These are phyloP conservation scores for Leucosporidium yakuticum DNA, from an alignment of 768 basidiomycete species.

Conservation along the genomic window DNA sequence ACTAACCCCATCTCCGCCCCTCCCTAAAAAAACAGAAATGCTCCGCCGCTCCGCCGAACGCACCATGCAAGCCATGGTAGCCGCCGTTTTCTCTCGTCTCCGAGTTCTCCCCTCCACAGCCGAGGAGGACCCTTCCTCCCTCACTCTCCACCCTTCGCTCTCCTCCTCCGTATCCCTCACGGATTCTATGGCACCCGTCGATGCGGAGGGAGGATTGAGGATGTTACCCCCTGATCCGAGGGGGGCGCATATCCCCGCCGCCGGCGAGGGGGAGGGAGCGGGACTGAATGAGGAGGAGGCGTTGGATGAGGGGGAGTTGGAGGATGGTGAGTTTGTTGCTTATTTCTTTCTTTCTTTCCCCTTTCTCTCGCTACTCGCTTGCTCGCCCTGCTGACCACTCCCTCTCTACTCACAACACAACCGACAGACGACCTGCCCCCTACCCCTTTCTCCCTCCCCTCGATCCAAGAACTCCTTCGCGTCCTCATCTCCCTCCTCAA, in stretches of 20 bases:
- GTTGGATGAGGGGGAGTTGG: constrained; percentile 50
- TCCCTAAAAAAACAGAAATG: constrained; percentile 54
- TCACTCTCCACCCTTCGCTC: neutral
- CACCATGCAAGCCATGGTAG: constrained; percentile 80
- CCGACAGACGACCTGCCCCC: constrained; percentile 5
- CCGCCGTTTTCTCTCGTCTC: constrained; percentile 70
- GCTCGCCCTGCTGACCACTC: constrained; percentile 32
- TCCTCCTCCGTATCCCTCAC: constrained; percentile 12
- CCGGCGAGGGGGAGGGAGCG: constrained; percentile 34
- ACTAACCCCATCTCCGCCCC: neutral
- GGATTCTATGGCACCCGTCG: neutral
- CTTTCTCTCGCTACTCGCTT: constrained; percentile 24
- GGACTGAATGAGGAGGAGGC: constrained; percentile 59
- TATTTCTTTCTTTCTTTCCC: too few relatives aligned
- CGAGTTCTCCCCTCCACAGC: constrained; percentile 14
- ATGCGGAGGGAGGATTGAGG: constrained; percentile 2
- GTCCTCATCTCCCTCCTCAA: constrained; percentile 93
- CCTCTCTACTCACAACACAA: neutral
- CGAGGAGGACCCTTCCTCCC: neutral
- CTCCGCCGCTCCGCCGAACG: constrained; percentile 79
- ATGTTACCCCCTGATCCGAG: constrained; percentile 37
- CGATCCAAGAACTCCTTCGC: constrained; percentile 82
- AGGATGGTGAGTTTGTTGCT: neutral
- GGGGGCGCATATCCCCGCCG: constrained; percentile 32
- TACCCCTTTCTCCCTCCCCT: constrained; percentile 73